These are phyloP conservation scores for Trametes sp. DNA, from an alignment of 1,284 basidiomycete species.

Conservation along the genomic window DNA sequence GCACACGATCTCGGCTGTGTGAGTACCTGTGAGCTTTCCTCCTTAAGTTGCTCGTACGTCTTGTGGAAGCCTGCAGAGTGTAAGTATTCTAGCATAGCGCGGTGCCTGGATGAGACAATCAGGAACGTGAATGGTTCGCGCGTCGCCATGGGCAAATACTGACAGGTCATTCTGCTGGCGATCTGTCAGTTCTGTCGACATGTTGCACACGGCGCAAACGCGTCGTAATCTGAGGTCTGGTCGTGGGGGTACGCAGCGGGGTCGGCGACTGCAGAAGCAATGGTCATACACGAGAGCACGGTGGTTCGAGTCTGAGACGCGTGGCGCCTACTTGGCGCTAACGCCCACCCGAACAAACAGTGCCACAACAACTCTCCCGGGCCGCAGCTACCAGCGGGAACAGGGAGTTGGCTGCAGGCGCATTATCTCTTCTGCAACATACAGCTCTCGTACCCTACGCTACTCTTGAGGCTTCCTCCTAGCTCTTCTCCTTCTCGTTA, in stretches of 20 bases:
- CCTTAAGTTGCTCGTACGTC: slow-evolving; percentile 64
- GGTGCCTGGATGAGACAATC: slow-evolving; percentile 57
- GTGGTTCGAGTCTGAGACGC: no score
- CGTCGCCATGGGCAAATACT: slow-evolving; percentile 34
- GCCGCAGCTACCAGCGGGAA: no score
- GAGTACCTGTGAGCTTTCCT: slow-evolving; percentile 47
- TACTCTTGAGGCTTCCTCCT: no score
- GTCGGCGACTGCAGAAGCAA: no score
- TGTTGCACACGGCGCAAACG: not conserved
- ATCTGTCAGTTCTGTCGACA: slow-evolving; percentile 55
- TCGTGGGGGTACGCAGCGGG: no score
- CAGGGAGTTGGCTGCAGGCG: no score
- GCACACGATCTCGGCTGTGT: not conserved
- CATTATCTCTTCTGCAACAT: no score
- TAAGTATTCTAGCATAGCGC: slow-evolving; percentile 82
- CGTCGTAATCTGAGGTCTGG: no score
- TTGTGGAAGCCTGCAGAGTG: slow-evolving; percentile 64
- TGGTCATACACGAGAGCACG: no score
- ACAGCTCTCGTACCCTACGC: no score
- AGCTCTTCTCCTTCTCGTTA: no score
- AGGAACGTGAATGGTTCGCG: not conserved
- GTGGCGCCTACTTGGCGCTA: not conserved
- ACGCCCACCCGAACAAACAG: slow-evolving; percentile 12
- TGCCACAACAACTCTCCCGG: not conserved
- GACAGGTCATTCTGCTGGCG: slow-evolving; percentile 79